These are phyloP conservation scores for Uronychia setigera DNA, from an alignment of 73 alveolate genomes.

Conservation along the genomic window DNA sequence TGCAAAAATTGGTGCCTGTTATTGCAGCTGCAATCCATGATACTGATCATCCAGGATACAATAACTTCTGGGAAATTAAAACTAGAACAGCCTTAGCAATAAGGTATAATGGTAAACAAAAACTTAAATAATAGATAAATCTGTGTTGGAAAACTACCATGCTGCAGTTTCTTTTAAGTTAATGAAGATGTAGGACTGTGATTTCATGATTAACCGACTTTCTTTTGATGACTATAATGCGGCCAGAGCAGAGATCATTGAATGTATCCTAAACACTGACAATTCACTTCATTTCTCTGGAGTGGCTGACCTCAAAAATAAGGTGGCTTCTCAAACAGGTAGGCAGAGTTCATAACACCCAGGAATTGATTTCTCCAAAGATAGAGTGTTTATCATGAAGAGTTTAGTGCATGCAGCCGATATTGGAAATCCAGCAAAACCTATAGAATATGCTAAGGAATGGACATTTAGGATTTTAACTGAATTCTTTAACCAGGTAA, in stretches of 20 bases:
- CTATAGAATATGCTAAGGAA: too few species aligned
- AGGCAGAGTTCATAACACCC: too few species aligned
- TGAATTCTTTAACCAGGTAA: too few species aligned
- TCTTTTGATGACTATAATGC: constrained; percentile 45
- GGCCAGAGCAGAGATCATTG: neutral
- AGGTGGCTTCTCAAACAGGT: too few species aligned
- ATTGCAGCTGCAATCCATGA: constrained; percentile 61
- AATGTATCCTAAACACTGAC: neutral
- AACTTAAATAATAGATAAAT: too few species aligned
- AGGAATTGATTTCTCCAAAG: too few species aligned
- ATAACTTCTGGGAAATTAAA: constrained; percentile 64
- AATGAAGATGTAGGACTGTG: constrained; percentile 54
- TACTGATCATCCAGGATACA: constrained; percentile 77
- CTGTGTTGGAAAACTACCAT: constrained; percentile 88
- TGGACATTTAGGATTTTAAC: too few species aligned
- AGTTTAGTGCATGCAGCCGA: too few species aligned
- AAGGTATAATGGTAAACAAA: constrained; percentile 71
- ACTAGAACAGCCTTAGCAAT: constrained; percentile 48
- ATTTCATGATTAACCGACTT: constrained; percentile 53
- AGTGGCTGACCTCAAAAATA: constrained; percentile 1
- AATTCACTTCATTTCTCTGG: neutral
- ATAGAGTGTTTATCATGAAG: too few species aligned
- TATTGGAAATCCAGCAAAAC: too few species aligned
- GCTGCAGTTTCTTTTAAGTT: constrained; percentile 74
- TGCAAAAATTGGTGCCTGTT: constrained; percentile 24